Evolutionary conservation across 306 rosid species (phyloP).

Genomic region (Corylus heterophylla): DNA sequence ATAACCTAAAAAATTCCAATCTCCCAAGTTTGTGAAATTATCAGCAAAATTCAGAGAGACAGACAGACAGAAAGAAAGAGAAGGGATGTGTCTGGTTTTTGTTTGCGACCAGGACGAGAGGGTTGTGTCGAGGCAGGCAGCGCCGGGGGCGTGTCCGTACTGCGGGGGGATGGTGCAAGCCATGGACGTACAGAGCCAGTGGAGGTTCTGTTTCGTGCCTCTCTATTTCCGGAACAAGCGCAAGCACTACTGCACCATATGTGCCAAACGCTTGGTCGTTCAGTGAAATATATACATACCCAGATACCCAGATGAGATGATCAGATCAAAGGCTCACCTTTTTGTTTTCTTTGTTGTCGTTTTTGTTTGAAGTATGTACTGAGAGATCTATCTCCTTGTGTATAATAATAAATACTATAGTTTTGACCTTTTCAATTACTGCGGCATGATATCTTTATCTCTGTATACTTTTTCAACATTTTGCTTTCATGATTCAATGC

Average conservation of each 20-base stretch:
- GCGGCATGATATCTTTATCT: too few species aligned
- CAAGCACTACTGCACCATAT: slow-evolving; percentile 59
- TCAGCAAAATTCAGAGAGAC: background rate
- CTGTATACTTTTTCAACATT: too few species aligned
- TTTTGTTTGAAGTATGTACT: background rate
- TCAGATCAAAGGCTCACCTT: background rate
- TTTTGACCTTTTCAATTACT: background rate
- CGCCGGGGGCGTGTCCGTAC: slow-evolving; percentile 73
- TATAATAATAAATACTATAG: too few species aligned
- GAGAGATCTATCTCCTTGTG: background rate
- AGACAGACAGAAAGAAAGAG: background rate
- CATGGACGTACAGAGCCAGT: slow-evolving; percentile 53
- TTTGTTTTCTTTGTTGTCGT: background rate
- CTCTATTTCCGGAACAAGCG: slow-evolving; percentile 61
- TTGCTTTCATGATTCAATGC: too few species aligned
- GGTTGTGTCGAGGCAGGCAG: slow-evolving; percentile 68
- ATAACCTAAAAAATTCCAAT: background rate
- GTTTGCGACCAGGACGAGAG: slow-evolving; percentile 72
- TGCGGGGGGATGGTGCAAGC: slow-evolving; percentile 86
- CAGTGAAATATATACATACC: slow-evolving; percentile 11
- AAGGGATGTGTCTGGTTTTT: slow-evolving; percentile 79
- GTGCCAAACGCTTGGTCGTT: slow-evolving; percentile 42
- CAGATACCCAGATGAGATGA: too few species aligned
- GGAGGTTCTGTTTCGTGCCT: slow-evolving; percentile 80
- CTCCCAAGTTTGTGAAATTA: background rate